Conservation (phyloP, 1,284 basidiomycete genomes). For the Vanrija humicola region DNA sequence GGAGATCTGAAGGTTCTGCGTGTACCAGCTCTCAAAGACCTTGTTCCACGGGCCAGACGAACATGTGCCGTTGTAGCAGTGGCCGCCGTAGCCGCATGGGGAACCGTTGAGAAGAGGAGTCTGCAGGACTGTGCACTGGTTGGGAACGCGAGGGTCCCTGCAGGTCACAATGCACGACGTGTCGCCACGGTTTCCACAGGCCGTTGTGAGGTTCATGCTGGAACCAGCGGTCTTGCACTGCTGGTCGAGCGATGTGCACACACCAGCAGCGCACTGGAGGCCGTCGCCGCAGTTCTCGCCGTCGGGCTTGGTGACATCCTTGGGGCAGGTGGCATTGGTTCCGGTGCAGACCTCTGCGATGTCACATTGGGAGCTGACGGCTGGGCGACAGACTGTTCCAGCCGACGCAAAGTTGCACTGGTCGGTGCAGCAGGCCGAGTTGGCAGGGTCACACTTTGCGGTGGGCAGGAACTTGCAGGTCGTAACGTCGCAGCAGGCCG, state of each 20-base stretch:
- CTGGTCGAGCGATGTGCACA: conserved; percentile 69
- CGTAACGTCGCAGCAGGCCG: conserved; percentile 68
- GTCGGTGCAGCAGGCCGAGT: conserved; percentile 70
- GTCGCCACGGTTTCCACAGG: conserved; percentile 64
- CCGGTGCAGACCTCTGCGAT: conserved; percentile 75
- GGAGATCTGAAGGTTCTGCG: conserved; percentile 69
- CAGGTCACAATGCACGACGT: conserved; percentile 74
- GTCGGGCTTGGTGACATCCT: conserved; percentile 63
- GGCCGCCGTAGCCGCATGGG: conserved; percentile 75
- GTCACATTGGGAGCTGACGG: conserved; percentile 69
- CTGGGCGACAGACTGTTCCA: conserved; percentile 63
- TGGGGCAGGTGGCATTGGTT: conserved; percentile 66
- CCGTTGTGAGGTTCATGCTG: conserved; percentile 62
- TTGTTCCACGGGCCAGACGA: conserved; percentile 61
- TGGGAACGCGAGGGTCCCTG: conserved; percentile 60
- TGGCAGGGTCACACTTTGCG: conserved; percentile 75
- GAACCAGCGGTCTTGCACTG: conserved; percentile 75
- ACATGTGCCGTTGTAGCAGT: conserved; percentile 65
- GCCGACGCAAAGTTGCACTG: conserved; percentile 66
- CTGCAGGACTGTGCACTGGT: conserved; percentile 70
- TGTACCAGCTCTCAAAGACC: conserved; percentile 66
- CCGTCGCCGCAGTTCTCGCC: conserved; percentile 67
- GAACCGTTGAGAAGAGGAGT: conserved; percentile 77
- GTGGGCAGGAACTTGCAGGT: conserved; percentile 67
- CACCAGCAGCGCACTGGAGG: conserved; percentile 72